phyloP scores from a whole-genome alignment of 192 early-diverging fungal genomes.

The Umbelopsis vinacea region DNA sequence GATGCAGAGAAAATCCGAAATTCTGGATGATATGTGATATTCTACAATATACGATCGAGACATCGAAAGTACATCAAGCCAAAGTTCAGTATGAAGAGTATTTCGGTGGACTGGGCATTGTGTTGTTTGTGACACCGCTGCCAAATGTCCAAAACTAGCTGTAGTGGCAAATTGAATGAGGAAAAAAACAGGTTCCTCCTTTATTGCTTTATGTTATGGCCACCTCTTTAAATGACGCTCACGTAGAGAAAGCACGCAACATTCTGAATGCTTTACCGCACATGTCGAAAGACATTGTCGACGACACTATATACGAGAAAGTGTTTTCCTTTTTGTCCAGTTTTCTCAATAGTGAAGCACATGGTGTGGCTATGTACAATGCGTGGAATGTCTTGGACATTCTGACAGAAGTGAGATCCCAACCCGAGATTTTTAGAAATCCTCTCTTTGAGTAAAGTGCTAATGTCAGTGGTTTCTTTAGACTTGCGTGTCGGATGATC shows the following conservation, averaged over 20 bases:
- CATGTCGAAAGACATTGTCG: constrained; percentile 74
- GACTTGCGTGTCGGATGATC: constrained; percentile 30
- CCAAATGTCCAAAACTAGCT: too few species aligned
- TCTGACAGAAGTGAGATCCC: constrained; percentile 26
- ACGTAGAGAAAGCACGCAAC: constrained; percentile 39
- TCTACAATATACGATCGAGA: too few species aligned
- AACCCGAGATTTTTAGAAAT: neutral
- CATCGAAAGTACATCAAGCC: too few species aligned
- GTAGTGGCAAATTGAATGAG: neutral
- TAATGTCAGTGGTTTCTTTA: neutral
- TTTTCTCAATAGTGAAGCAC: constrained; percentile 41
- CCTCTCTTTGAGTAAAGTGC: constrained; percentile 1
- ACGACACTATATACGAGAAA: constrained; percentile 79
- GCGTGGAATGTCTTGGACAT: constrained; percentile 50
- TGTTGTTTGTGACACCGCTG: too few species aligned
- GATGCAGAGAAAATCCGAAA: too few species aligned
- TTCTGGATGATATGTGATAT: too few species aligned
- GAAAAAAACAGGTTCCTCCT: neutral
- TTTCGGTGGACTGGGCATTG: too few species aligned
- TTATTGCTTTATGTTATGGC: neutral
- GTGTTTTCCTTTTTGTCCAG: constrained; percentile 67
- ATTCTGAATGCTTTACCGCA: constrained; percentile 63
- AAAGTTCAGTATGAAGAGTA: too few species aligned
- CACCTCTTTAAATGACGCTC: neutral
- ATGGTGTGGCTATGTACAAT: constrained; percentile 34